These are phyloP conservation scores for Lipomyces lipofer DNA, from an alignment of 805 yeast genomes.

Conservation along the genomic window DNA sequence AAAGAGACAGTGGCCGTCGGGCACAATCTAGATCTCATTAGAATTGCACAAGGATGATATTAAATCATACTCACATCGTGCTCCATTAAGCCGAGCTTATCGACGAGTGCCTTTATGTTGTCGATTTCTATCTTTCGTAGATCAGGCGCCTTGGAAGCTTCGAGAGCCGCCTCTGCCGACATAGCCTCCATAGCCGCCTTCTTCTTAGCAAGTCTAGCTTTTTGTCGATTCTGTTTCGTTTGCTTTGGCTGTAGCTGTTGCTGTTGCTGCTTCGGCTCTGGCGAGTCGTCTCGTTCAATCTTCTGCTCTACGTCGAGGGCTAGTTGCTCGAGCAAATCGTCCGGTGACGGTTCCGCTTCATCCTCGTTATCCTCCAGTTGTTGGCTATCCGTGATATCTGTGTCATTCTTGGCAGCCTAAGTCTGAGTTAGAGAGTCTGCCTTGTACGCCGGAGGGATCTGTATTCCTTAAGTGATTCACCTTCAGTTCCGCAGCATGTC, in stretches of 20 bases:
- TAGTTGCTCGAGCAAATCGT: conserved; percentile 60
- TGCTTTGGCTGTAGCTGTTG: neutral
- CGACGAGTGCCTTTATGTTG: conserved; percentile 49
- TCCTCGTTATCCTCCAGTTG: conserved; percentile 30
- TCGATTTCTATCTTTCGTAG: conserved; percentile 70
- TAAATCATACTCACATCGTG: conserved; percentile 17
- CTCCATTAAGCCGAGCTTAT: conserved; percentile 13
- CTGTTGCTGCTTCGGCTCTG: neutral
- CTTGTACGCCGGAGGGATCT: too few species aligned
- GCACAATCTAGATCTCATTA: conserved; percentile 40
- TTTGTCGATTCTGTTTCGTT: conserved; percentile 67
- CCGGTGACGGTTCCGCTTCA: conserved; percentile 61
- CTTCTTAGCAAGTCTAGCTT: conserved; percentile 76
- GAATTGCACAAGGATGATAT: neutral
- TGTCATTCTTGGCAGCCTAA: conserved; percentile 4
- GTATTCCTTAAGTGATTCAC: conserved; percentile 23
- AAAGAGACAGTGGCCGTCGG: conserved; percentile 94
- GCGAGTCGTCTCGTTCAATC: neutral
- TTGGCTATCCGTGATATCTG: neutral
- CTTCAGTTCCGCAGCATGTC: conserved; percentile 60
- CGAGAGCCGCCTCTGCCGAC: conserved; percentile 66
- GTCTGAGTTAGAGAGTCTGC: neutral
- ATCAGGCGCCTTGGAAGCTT: conserved; percentile 68
- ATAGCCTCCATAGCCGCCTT: conserved; percentile 66
- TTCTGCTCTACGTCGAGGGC: conserved; percentile 40